These are phyloP conservation scores for Colletotrichum tofieldiae DNA, from an alignment of 2,329 filamentous ascomycete genomes.

Conservation along the genomic window DNA sequence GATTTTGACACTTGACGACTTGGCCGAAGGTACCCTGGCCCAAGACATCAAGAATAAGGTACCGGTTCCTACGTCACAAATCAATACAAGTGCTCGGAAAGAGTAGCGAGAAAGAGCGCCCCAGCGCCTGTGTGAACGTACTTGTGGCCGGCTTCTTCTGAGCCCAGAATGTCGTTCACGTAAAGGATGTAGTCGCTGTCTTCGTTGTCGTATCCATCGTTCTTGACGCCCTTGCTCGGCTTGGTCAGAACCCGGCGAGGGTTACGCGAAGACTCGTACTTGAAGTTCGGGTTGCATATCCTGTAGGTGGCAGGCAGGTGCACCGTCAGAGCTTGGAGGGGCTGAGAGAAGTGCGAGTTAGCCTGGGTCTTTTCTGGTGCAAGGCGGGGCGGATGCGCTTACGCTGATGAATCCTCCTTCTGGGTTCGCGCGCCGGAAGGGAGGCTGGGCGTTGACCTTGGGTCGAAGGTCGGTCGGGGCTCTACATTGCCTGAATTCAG, in stretches of 20 bases:
- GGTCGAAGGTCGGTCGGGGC: constrained; percentile 83
- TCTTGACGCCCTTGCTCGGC: constrained; percentile 98
- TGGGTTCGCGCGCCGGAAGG: constrained; percentile 93
- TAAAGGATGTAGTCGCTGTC: constrained; percentile 99
- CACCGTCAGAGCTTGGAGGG: constrained; percentile 93
- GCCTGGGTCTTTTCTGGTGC: constrained; percentile 13
- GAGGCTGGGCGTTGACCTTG: constrained; percentile 87
- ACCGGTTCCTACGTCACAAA: constrained; percentile 79
- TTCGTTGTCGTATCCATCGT: constrained; percentile 98
- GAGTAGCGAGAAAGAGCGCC: neutral
- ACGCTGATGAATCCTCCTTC: constrained; percentile 99
- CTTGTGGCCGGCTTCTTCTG: constrained; percentile 98
- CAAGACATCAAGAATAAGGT: constrained; percentile 95
- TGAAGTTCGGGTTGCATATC: constrained; percentile 98
- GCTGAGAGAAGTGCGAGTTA: constrained; percentile 67
- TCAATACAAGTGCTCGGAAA: constrained; percentile 37
- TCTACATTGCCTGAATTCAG: constrained; percentile 87
- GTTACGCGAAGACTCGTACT: constrained; percentile 98
- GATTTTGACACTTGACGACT: constrained; percentile 98
- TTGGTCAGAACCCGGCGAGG: constrained; percentile 96
- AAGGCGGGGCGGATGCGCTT: constrained; percentile 54
- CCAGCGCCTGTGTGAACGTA: constrained; percentile 58
- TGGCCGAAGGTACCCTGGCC: constrained; percentile 98
- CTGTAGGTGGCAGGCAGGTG: constrained; percentile 96
- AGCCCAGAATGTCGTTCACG: constrained; percentile 98